Evolutionary conservation across 2,329 filamentous ascomycete species (phyloP), one percentile per base, ranked within the genome.

Genomic region (Atkinsonella texensis): DNA sequence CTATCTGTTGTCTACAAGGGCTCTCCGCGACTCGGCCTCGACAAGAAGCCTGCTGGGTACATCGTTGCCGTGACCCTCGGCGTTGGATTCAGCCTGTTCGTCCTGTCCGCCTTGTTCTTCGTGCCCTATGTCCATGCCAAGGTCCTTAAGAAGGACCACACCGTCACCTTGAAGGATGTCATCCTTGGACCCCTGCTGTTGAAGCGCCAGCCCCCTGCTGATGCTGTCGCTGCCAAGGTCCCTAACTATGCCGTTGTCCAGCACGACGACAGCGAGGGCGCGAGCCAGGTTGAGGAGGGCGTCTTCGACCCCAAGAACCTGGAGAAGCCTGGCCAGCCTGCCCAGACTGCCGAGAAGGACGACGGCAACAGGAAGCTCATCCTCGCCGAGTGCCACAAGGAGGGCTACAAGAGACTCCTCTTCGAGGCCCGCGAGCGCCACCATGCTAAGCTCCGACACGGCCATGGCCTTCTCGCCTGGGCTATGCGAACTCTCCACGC

Each of bases 1-100:
- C 74, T 90, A 5, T 87, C 83, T 43, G 81, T 90, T 59, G 85
- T 89, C 58, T 89, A 87, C 77, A 89, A 89, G 75, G 85, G 85
- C 33, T 87, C 85, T 10, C 84, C 85, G 23, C 81, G 73, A 53
- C 75, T 87, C 32, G 75, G 76, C 20, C 71, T 87, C 31, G 73
- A 70, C 70, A 79, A 83, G 68, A 85, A 83, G 73, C 82, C 85
- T 1, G 66, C 67, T 9, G 82, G 77, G 76, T 89, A 79, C 62
- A 79, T 89, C 54, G 83, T 75, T 11, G 69, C 76, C 13, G 83
- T 88, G 54, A 83, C 81, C 17, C 61, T 88, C 54, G 83, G 84
- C 41, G 74, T 73, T 38, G 84, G 84, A 54, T 71, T 67, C 46
- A 84, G 79, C 52, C 68, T 89, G 35, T 72, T 68, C 47, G 6